Base-by-base conservation (phyloP, 331 rosid genomes). In the Malus hybrid region DNA sequence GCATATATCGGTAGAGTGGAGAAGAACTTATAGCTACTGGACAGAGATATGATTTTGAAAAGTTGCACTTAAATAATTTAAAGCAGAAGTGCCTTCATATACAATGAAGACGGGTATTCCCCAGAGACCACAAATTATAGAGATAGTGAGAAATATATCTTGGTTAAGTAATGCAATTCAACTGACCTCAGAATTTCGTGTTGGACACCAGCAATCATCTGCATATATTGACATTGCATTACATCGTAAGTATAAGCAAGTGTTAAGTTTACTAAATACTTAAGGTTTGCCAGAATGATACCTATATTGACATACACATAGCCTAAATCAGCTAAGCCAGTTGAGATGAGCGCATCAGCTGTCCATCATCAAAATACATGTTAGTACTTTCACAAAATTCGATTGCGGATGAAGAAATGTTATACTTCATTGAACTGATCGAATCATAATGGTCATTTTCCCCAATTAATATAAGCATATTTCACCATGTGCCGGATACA, bases 161-260 rank as follows among this genome's bases (percentile, higher is more conserved):
- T 62, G 24, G 28, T 46, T 36, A 56, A 76, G 69, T 72, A 75
- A 69, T 11, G 69, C 42, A 80, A 74, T 67, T 82, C 65, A 64
- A 74, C 80, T 68, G 57, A 94, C 99, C 99, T 86, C 72, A 15
- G 19, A 79, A 81, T 89, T 80, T 75, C 99, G 85, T 34, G n/a
- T 71, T 50, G 6, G 80, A 31, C 87, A 87, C 99, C 99, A 94
- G 87, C 99, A 94, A 84, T 94, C 99, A 90, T 94, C 99, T 94
- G 91, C 91, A 79, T 15, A 71, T 59, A 78, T 67, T 12, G 29
- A 76, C 77, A 67, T 9, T 22, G 65, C 59, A 59, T 65, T 78
- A 15, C 74, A 69, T 78, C 34, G 63, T 73, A 57, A 80, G 69
- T n/a, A 28, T 18, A 65, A 70, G 32, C 34, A 55, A 65, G 65